Base-by-base conservation (phyloP, 495 filamentous ascomycete species). In the Jackrogersella multiformis region DNA sequence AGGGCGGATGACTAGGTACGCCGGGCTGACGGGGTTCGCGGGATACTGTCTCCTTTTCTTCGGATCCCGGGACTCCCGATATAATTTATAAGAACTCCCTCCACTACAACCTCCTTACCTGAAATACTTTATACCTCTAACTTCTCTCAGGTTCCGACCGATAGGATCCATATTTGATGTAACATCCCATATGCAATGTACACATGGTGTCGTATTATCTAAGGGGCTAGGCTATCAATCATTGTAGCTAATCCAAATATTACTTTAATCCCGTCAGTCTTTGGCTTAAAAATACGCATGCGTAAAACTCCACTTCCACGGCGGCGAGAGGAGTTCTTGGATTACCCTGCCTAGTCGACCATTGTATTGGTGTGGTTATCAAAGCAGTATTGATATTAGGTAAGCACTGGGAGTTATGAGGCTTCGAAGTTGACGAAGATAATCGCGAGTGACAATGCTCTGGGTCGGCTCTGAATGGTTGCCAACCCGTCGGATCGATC, bases 281-380 rank as follows among this genome's bases (percentile, higher is more conserved):
- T 61, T 45, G 28, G 45, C 24, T 12, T 52, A 23, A 61, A 52
- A 48, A 34, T 12, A n/a, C 16, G 38, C 41, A 61, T 54, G 45
- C 51, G 52, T 42, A 16, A 23, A 53, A 61, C 51, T 52, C 36
- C 44, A 65, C 66, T 54, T 52, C 44, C 44, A 65, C 66, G 6
- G 44, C 42, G 21, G 44, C 24, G n/a, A 41, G 38, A 44, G 51
- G 20, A 34, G 20, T 41, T 15, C 9, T 49, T 23, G 20, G 42
- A 9, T 20, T 59, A 32, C 16, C 21, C 38, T 39, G 41, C 13
- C 15, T 56, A 30, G 34, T 20, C n/a, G 46, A 3, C 28, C 4
- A 23, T 28, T 28, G 13, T 24, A 53, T n/a, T n/a, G n/a, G n/a
- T n/a, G n/a, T n/a, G n/a, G n/a, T n/a, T n/a, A n/a, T n/a, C n/a